Evolutionary conservation across 169 alveolate genomes (phyloP), one percentile per base, ranked within the genome.

Genomic region (Plasmodium berghei): DNA sequence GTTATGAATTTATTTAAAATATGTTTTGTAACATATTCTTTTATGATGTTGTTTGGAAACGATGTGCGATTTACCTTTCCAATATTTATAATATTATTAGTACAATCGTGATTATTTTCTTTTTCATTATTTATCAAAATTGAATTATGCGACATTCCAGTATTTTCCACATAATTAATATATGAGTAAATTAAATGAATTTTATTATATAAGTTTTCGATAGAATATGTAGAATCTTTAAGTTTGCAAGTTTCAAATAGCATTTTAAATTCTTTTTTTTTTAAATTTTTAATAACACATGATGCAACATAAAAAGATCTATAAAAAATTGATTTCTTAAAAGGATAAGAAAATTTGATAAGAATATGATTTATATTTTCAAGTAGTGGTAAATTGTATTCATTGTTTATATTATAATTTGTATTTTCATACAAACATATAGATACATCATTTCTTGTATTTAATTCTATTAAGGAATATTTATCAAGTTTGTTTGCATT

Each of bases 361-460:
- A 75, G 70, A 0, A 64, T 26, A 62, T 75, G 89, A 5, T 63
- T 75, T n/a, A 75, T 64, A 55, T 63, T 75, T 20, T 75, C 89
- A 5, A 75, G 28, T 14, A 75, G 14, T 18, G 89, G 73, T 5
- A 48, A 49, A 22, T 40, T 24, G 0, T 48, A 63, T 63, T 40
- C 64, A n/a, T n/a, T 48, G 48, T 75, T 63, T n/a, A 63, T 75
- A 0, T 63, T 56, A 56, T 75, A 75, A 48, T 75, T 75, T 67
- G 49, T 62, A 42, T 75, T 75, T 42, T 75, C 89, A 75, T 75
- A 75, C 22, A 75, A 49, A 40, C 89, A 75, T 2, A 75, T 75
- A 40, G 71, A 63, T 5, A 75, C 70, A 48, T 75, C 75, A 49
- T 75, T 75, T 26, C 89, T 64, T 24, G 48, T 28, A 12, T 22